Percentiles rank a stretch among this genome's conserved stretches.
These are phyloP conservation scores for Aspergillus intermedius DNA, from an alignment of 2,329 filamentous ascomycete genomes.

Conservation along the genomic window DNA sequence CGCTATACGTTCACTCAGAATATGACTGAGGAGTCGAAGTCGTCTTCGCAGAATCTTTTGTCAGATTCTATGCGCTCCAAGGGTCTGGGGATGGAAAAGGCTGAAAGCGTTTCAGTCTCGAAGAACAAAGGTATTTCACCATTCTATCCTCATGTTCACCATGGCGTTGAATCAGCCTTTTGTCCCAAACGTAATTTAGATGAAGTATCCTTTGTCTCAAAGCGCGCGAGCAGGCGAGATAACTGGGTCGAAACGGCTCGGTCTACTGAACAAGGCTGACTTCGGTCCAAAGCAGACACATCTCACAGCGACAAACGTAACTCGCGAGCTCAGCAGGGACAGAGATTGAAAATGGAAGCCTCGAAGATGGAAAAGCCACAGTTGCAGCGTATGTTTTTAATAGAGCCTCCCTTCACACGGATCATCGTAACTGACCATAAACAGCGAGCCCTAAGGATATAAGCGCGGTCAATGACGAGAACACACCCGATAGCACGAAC, in stretches of 20 bases:
- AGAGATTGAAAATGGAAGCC: neutral
- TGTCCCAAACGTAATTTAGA: too few species aligned
- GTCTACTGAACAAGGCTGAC: too few species aligned
- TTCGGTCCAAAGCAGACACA: too few species aligned
- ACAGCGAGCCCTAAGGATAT: neutral
- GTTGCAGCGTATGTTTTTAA: neutral
- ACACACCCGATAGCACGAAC: neutral
- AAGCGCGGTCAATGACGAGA: neutral
- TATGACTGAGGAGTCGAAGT: neutral
- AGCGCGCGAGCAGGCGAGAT: too few species aligned
- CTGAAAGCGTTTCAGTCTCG: neutral
- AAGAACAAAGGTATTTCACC: neutral
- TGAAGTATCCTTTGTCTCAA: too few species aligned
- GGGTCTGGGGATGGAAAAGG: neutral
- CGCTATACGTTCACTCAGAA: neutral
- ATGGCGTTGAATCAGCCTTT: too few species aligned
- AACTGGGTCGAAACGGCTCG: too few species aligned
- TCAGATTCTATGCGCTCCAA: neutral
- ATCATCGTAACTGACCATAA: neutral
- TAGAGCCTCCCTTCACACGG: too few species aligned
- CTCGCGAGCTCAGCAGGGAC: too few species aligned
- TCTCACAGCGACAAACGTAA: too few species aligned
- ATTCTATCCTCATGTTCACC: too few species aligned
- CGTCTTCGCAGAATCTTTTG: conserved; percentile 3
- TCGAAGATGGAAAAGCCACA: neutral